These are phyloP conservation scores for Botrytis galanthina DNA, from an alignment of 2,329 filamentous ascomycete genomes.

Conservation along the genomic window DNA sequence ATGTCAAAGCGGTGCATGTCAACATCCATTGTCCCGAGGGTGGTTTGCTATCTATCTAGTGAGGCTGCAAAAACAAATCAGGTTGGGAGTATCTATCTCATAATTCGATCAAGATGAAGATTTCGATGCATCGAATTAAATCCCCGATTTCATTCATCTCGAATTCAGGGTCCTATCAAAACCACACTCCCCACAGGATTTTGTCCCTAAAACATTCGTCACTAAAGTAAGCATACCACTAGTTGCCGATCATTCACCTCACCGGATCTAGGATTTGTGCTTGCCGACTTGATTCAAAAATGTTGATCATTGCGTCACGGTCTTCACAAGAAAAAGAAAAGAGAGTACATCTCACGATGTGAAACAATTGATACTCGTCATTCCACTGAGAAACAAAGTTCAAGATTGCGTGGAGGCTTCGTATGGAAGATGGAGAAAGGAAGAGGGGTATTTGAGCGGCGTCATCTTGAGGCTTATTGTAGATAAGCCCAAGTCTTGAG, in stretches of 20 bases:
- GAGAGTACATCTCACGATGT: neutral
- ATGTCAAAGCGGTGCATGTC: neutral
- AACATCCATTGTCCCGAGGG: neutral
- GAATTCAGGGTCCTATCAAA: neutral
- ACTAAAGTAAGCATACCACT: no score
- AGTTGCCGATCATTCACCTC: neutral
- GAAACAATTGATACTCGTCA: neutral
- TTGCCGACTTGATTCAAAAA: neutral
- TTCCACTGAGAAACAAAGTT: neutral
- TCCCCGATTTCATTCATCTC: neutral
- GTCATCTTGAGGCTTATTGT: neutral
- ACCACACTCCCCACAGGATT: neutral
- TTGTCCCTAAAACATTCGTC: neutral
- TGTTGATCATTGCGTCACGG: neutral
- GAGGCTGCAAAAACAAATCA: neutral
- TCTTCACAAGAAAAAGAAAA: neutral
- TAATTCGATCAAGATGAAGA: neutral
- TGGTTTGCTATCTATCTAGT: neutral
- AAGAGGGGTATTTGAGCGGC: neutral
- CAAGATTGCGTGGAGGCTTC: neutral
- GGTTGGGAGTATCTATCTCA: neutral
- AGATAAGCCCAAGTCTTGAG: neutral
- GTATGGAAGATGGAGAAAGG: neutral
- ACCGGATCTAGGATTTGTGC: neutral
- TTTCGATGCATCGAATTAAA: neutral